Conservation (phyloP, 805 yeast genomes). For the Myxozyma monticola region DNA sequence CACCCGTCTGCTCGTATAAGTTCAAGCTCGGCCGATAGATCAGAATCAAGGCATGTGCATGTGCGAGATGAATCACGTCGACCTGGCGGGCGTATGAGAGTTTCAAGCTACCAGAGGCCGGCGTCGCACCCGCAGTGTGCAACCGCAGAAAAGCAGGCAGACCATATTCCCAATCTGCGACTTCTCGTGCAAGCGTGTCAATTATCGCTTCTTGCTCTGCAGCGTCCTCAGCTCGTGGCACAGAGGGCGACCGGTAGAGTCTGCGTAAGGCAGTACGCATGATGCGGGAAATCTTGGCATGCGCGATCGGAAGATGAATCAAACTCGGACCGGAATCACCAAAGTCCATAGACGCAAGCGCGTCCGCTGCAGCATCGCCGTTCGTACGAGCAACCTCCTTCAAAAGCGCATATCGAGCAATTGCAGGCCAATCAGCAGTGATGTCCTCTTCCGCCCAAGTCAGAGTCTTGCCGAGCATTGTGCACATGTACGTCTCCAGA, state of each 20-base stretch:
- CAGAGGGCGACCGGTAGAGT: slow-evolving; percentile 4
- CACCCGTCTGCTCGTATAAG: neutral
- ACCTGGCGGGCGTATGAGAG: slow-evolving; percentile 23
- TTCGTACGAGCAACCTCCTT: slow-evolving; percentile 5
- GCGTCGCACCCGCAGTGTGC: neutral
- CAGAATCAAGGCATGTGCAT: slow-evolving; percentile 25
- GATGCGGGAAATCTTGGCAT: slow-evolving; percentile 21
- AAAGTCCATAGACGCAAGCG: slow-evolving; percentile 6
- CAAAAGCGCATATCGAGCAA: slow-evolving; percentile 5
- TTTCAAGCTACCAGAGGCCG: slow-evolving; percentile 1
- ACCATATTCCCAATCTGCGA: slow-evolving; percentile 11
- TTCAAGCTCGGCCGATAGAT: slow-evolving; percentile 23
- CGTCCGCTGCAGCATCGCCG: slow-evolving; percentile 17
- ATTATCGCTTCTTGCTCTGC: slow-evolving; percentile 17
- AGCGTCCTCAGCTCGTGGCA: neutral
- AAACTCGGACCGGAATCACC: slow-evolving; percentile 17
- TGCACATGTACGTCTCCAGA: slow-evolving; percentile 24
- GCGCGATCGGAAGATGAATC: slow-evolving; percentile 21
- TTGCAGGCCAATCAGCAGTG: slow-evolving; percentile 16
- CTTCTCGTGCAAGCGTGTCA: slow-evolving; percentile 13
- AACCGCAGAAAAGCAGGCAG: slow-evolving; percentile 15
- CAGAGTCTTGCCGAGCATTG: slow-evolving; percentile 28
- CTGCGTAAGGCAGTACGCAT: slow-evolving; percentile 12
- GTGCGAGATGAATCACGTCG: slow-evolving; percentile 18
- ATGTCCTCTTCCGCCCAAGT: slow-evolving; percentile 27